A percentile compares a stretch with the other conserved stretches of the same genome.
Evolutionary conservation across 2,329 filamentous ascomycete species (phyloP).

Genomic region (Simplicillium sp.): DNA sequence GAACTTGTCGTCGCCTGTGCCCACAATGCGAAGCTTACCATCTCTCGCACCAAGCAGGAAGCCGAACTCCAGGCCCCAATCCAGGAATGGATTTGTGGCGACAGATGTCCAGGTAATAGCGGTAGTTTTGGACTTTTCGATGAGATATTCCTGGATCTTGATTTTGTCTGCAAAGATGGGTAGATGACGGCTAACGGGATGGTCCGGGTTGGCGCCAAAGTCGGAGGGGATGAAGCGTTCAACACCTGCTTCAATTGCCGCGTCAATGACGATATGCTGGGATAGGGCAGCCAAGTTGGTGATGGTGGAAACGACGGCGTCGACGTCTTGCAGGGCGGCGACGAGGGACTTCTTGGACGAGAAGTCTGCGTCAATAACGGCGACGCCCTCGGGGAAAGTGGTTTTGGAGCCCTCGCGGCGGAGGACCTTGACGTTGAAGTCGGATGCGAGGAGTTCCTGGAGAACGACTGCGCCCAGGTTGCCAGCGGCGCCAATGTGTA

Average conservation of each 20-base stretch:
- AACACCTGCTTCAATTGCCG: slow-evolving; percentile 49
- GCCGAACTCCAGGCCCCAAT: slow-evolving; percentile 36
- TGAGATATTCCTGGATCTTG: slow-evolving; percentile 27
- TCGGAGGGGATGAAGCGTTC: slow-evolving; percentile 54
- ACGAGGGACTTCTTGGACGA: slow-evolving; percentile 37
- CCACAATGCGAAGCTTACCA: slow-evolving; percentile 30
- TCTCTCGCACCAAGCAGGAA: slow-evolving; percentile 34
- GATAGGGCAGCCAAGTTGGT: slow-evolving; percentile 26
- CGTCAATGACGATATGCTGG: slow-evolving; percentile 40
- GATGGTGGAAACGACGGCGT: slow-evolving; percentile 38
- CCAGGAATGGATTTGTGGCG: slow-evolving; percentile 46
- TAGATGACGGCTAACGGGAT: slow-evolving; percentile 26
- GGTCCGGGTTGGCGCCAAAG: slow-evolving; percentile 30
- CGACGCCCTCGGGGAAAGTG: slow-evolving; percentile 17
- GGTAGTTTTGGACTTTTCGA: slow-evolving; percentile 26
- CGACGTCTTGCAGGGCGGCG: slow-evolving; percentile 42
- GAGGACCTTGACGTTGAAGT: slow-evolving; percentile 26
- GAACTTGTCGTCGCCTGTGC: slow-evolving; percentile 40
- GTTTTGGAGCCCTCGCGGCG: slow-evolving; percentile 29
- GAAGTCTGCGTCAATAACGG: slow-evolving; percentile 26
- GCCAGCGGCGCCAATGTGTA: slow-evolving; percentile 26
- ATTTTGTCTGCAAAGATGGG: slow-evolving; percentile 44
- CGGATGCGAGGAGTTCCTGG: slow-evolving; percentile 17
- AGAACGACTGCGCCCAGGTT: slow-evolving; percentile 22
- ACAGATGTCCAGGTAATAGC: slow-evolving; percentile 45